Evolutionary conservation across 768 basidiomycete species (phyloP), one percentile per base, ranked within the genome.

Genomic region (Termitomyces sp.): DNA sequence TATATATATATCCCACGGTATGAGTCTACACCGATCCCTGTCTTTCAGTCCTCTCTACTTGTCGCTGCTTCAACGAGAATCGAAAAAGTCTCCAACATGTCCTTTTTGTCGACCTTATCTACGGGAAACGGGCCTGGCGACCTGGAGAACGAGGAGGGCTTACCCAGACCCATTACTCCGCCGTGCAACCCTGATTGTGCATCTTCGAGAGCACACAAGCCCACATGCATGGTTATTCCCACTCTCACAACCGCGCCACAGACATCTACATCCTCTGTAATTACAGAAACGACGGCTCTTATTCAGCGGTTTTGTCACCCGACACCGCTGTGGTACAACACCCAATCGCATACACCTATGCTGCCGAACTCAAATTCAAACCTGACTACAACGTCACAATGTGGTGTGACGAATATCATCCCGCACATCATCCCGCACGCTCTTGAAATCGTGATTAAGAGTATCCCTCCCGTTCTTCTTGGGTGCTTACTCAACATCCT

Each of bases 401-500:
- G 27, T 47, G 27, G 16, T 47, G 27, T 47, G 27, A 30, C 16
- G 27, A 30, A 30, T 8, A 9, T 30, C 16, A 27, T 47, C 27
- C 8, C 27, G 16, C 46, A 9, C 15, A 9, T 30, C 7, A 27
- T 47, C 27, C 8, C 27, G 16, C 46, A 9, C 46, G 18, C 9
- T 30, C 27, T 47, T 8, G 4, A 47, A 30, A 47, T 70, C 12
- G 77, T 75, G 0, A 59, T 81, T 4, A 72, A 68, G 52, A 78
- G 85, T 0, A 65, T 95, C 18, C 95, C 95, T 0, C 90, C 93
- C 0, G 92, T 95, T 3, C 68, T 94, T n/a, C 77, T 97, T 22
- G 95, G 95, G 8, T 81, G 85, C 63, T 71, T 98, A 42, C 75
- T 98, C 58, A 98, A 98, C 66, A 82, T 98, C 47, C 77, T 99